These are phyloP conservation scores for Rutstroemia sp. DNA, from an alignment of 2,329 filamentous ascomycete species.

Conservation along the genomic window DNA sequence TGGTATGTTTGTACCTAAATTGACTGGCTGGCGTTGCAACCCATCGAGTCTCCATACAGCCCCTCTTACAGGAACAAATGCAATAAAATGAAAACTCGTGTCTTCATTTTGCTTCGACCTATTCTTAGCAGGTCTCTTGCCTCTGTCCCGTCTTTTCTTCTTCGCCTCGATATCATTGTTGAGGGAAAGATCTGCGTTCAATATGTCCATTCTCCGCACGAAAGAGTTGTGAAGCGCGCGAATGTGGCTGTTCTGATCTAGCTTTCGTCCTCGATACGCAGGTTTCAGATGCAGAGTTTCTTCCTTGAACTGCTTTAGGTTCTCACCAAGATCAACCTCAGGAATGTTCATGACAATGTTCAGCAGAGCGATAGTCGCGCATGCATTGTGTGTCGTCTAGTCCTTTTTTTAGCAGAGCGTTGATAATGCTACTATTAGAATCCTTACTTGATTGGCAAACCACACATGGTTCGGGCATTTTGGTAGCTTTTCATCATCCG, in stretches of 20 bases:
- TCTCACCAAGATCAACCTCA: constrained; percentile 58
- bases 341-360: constrained; percentile 88
- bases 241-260: constrained; percentile 69
- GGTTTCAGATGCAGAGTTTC: constrained; percentile 63
- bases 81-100: constrained; percentile 80
- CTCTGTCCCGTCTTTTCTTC: constrained; percentile 33
- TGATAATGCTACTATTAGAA: background rate
- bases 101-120: constrained; percentile 43
- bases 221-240: constrained; percentile 84
- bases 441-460: constrained; percentile 82
- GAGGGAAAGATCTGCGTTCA: constrained; percentile 62
- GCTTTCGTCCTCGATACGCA: constrained; percentile 64
- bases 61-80: constrained; percentile 71
- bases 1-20: constrained; percentile 41
- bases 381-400: constrained; percentile 74
- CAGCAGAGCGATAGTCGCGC: constrained; percentile 84
- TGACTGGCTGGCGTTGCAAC: constrained; percentile 62
- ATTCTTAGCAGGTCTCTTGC: constrained; percentile 31
- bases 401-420: background rate
- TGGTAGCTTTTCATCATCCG: constrained; percentile 40
- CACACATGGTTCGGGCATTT: constrained; percentile 63
- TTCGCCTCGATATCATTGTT: constrained; percentile 41
- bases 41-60: constrained; percentile 87
- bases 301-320: constrained; percentile 64
- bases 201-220: constrained; percentile 70